phyloP scores from a whole-genome alignment of 495 filamentous ascomycete species.

The Thozetella sp. region DNA sequence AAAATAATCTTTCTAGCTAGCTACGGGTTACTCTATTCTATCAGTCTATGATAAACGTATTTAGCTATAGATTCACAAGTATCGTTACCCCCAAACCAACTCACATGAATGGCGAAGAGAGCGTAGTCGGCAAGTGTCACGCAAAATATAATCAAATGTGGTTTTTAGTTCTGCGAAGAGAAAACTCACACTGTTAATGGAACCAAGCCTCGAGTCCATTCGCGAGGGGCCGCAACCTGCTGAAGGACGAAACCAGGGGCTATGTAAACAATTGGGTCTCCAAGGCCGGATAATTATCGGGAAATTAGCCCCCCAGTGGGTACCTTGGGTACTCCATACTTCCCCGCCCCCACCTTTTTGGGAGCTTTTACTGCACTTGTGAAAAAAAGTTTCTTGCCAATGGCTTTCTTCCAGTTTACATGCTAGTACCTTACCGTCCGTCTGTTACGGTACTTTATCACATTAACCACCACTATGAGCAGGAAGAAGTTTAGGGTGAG shows the following conservation, averaged over 20 bases:
- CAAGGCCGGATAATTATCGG: not conserved
- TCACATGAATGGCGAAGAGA: no score
- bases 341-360: not conserved
- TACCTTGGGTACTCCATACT: no score
- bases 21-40: no score
- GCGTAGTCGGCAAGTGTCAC: no score
- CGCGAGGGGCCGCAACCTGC: no score
- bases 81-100: not conserved
- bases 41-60: no score
- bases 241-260: no score
- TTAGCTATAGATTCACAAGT: not conserved
- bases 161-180: no score
- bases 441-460: not conserved
- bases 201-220: no score
- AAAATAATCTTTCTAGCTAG: no score
- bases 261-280: not conserved
- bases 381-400: not conserved
- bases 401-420: not conserved
- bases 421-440: not conserved
- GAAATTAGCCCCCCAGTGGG: not conserved
- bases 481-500: constrained; percentile 2
- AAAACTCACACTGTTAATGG: no score
- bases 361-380: not conserved
- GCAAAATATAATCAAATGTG: no score
- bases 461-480: not conserved